A percentile compares a stretch with the other conserved stretches of the same genome.
Evolutionary conservation across 139 green algal genomes (phyloP).

Genomic region (Edaphochlamys debaryana): DNA sequence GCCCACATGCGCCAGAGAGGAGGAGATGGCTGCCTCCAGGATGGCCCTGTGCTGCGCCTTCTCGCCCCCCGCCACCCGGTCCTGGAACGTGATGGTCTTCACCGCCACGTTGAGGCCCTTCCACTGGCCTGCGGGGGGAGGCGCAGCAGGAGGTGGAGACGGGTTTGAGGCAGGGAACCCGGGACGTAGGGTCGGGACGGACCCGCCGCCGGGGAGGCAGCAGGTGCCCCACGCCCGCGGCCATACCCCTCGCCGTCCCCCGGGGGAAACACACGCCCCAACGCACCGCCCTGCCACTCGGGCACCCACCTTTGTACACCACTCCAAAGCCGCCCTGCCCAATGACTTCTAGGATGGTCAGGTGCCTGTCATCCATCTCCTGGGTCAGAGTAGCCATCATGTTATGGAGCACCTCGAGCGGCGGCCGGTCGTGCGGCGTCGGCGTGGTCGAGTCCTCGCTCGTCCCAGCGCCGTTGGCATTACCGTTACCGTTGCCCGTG

Average conservation of each 20-base stretch:
- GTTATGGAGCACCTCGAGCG: constrained; percentile 24
- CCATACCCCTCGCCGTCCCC: no score
- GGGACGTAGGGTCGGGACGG: no score
- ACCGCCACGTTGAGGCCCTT: constrained; percentile 59
- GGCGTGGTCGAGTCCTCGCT: constrained; percentile 19
- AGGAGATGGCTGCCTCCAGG: constrained; percentile 56
- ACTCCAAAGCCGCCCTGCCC: constrained; percentile 50
- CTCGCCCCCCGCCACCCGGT: constrained; percentile 34
- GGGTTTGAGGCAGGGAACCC: no score
- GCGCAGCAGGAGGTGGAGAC: neutral
- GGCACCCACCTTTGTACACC: constrained; percentile 48
- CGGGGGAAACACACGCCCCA: no score
- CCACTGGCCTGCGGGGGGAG: constrained; percentile 38
- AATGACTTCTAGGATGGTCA: constrained; percentile 52
- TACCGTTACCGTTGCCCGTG: neutral
- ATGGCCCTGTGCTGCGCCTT: constrained; percentile 49
- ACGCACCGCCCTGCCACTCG: no score
- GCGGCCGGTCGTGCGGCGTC: neutral
- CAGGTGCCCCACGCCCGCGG: no score
- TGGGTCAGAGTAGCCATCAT: constrained; percentile 20
- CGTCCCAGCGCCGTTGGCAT: neutral
- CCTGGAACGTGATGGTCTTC: constrained; percentile 62
- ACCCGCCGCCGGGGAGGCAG: no score
- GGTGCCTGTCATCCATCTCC: constrained; percentile 42
- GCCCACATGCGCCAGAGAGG: constrained; percentile 39